Evolutionary conservation across 768 basidiomycete species (phyloP).

Genomic region (Leccinellum rugosiceps): DNA sequence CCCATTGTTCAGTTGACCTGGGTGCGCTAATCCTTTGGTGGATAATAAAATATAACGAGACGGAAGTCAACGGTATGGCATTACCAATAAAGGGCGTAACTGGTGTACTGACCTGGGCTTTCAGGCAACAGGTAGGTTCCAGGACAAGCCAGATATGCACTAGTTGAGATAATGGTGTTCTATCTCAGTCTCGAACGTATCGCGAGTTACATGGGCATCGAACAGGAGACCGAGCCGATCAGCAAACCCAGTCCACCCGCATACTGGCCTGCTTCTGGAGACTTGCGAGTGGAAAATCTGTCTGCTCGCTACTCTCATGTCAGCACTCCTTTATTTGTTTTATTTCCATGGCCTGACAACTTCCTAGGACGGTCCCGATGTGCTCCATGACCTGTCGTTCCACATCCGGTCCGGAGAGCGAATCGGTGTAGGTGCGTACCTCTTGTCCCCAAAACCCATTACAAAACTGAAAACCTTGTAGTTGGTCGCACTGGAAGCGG

Average conservation of each 20-base stretch:
- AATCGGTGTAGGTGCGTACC: constrained; percentile 6
- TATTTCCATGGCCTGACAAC: too few relatives aligned
- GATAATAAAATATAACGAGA: constrained; percentile 20
- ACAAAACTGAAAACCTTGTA: not conserved
- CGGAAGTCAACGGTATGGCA: constrained; percentile 10
- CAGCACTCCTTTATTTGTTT: not conserved
- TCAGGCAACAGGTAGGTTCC: constrained; percentile 21
- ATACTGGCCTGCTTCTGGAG: constrained; percentile 62
- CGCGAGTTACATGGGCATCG: constrained; percentile 48
- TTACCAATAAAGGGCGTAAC: not conserved
- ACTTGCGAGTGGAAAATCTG: constrained; percentile 50
- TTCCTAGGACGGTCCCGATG: not conserved
- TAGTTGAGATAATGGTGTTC: not conserved
- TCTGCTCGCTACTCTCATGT: constrained; percentile 49
- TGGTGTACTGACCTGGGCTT: not conserved
- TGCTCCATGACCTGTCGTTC: constrained; percentile 3
- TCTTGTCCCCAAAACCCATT: not conserved
- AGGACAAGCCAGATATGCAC: not conserved
- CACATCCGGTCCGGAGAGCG: constrained; percentile 7
- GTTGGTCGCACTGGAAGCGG: constrained; percentile 11
- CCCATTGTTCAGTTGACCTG: not conserved
- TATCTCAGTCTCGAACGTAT: constrained; percentile 32
- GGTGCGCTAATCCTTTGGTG: constrained; percentile 17
- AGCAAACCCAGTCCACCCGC: constrained; percentile 49
- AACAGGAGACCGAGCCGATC: constrained; percentile 49